Conservation (phyloP, 805 yeast species). For the Cyberlindnera suaveolens region DNA sequence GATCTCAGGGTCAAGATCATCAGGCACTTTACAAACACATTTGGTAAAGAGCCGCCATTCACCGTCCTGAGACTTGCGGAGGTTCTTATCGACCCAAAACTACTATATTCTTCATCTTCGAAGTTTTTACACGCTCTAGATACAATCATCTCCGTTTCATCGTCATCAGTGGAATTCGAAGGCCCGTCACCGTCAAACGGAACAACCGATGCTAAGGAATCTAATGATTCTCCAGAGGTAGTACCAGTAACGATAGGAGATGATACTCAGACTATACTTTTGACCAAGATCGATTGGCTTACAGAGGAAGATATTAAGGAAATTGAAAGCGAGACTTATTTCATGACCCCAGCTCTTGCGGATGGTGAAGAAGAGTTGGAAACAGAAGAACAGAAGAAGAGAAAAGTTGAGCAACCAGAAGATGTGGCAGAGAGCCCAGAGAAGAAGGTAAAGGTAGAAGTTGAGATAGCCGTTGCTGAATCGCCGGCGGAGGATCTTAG, state of each 20-base stretch:
- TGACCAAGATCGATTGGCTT: constrained; percentile 23
- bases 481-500: background rate
- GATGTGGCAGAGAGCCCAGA: constrained; percentile 14
- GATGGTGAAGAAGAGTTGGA: constrained; percentile 2
- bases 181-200: background rate
- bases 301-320: constrained; percentile 17
- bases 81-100: constrained; percentile 37
- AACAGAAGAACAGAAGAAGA: constrained; percentile 9
- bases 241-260: constrained; percentile 11
- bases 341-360: constrained; percentile 1
- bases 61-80: constrained; percentile 44
- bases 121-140: constrained; percentile 41
- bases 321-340: constrained; percentile 16
- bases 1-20: constrained; percentile 1
- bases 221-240: background rate
- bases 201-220: background rate
- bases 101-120: constrained; percentile 29
- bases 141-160: constrained; percentile 16
- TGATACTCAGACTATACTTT: constrained; percentile 17
- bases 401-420: constrained; percentile 4
- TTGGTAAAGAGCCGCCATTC: constrained; percentile 34
- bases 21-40: constrained; percentile 6
- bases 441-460: constrained; percentile 14
- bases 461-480: background rate
- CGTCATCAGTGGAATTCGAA: constrained; percentile 10